phyloP scores from a whole-genome alignment of 805 yeast genomes.

The Isabelozyma rhagii region DNA sequence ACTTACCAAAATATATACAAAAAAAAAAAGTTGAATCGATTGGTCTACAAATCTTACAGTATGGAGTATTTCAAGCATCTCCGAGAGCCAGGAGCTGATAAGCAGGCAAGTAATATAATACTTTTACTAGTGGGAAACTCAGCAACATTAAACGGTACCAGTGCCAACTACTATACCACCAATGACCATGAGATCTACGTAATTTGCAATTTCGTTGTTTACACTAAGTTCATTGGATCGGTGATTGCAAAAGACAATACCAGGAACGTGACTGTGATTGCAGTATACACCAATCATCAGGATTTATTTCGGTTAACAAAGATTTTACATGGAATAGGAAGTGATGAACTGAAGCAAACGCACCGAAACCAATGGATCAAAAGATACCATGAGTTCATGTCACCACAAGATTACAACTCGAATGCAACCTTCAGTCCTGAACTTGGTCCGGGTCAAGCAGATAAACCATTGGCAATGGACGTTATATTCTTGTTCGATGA shows the following conservation, averaged over 20 bases:
- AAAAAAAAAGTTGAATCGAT: too few relatives aligned
- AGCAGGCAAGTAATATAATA: neutral
- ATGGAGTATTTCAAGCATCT: neutral
- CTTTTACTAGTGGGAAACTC: neutral
- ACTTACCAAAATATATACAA: neutral
- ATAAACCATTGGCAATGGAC: conserved; percentile 17
- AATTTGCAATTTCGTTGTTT: conserved; percentile 10
- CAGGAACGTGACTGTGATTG: conserved; percentile 4
- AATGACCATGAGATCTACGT: conserved; percentile 11
- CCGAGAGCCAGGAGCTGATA: neutral
- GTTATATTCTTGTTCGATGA: conserved; percentile 15
- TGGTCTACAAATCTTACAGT: neutral
- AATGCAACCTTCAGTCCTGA: conserved; percentile 1
- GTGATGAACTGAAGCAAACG: neutral
- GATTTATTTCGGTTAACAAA: conserved; percentile 9
- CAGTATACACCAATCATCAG: conserved; percentile 5
- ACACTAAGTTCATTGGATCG: conserved; percentile 6
- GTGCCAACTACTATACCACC: conserved; percentile 8
- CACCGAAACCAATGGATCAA: conserved; percentile 5
- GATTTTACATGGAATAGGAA: conserved; percentile 4
- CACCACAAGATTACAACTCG: neutral
- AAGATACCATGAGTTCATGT: conserved; percentile 3
- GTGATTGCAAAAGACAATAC: conserved; percentile 1
- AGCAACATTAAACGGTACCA: conserved; percentile 2
- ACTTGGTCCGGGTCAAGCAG: conserved; percentile 19